phyloP scores from a whole-genome alignment of 2,329 filamentous ascomycete species.

The Teratosphaeria epicoccoides region DNA sequence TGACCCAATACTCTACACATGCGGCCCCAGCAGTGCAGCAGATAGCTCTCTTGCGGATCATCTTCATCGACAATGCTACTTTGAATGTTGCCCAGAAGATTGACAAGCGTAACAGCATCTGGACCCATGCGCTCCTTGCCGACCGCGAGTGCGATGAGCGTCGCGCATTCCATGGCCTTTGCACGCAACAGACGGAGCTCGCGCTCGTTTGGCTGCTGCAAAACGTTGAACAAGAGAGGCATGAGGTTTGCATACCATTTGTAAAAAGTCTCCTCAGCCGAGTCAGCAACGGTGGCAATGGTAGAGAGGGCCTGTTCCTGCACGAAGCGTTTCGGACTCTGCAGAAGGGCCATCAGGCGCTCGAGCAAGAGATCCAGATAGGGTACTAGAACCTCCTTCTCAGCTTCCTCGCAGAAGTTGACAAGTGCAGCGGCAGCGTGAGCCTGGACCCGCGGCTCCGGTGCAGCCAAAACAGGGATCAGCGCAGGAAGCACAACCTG shows the following conservation, averaged over 20 bases:
- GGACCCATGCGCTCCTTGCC: conserved; percentile 83
- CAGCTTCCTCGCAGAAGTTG: conserved; percentile 97
- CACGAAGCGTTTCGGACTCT: conserved; percentile 88
- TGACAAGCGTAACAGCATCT: conserved; percentile 78
- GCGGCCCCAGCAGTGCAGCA: conserved; percentile 97
- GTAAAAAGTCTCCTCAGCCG: conserved; percentile 84
- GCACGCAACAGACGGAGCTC: conserved; percentile 84
- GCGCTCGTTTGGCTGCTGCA: conserved; percentile 83
- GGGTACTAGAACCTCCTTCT: conserved; percentile 81
- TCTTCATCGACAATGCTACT: conserved; percentile 77
- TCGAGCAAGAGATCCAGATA: conserved; percentile 82
- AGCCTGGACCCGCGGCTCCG: conserved; percentile 88
- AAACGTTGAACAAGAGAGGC: conserved; percentile 82
- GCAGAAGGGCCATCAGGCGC: conserved; percentile 75
- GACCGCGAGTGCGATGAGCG: conserved; percentile 86
- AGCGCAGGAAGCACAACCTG: conserved; percentile 78
- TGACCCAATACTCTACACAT: conserved; percentile 91
- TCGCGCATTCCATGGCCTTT: conserved; percentile 99
- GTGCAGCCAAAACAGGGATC: conserved; percentile 79
- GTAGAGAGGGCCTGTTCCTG: conserved; percentile 96
- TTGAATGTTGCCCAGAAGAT: conserved; percentile 80
- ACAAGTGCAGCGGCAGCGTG: conserved; percentile 96
- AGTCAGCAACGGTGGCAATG: conserved; percentile 97
- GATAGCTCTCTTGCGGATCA: conserved; percentile 90
- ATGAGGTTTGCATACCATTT: conserved; percentile 95